These are phyloP conservation scores for Cyclotella kingstonii DNA, from an alignment of 108 stramenopile species.

Conservation along the genomic window DNA sequence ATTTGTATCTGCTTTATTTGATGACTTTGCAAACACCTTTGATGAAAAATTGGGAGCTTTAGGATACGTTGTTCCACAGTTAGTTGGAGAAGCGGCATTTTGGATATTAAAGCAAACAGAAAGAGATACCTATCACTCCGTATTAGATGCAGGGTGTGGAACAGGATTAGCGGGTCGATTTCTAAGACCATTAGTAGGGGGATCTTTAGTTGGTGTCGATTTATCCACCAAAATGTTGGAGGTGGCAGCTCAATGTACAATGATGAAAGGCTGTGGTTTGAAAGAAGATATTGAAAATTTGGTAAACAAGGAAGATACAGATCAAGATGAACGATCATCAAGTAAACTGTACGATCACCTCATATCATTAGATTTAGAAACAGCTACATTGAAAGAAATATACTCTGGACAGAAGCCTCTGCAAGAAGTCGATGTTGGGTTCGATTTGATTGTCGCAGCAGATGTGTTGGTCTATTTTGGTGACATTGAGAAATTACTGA, in stretches of 20 bases:
- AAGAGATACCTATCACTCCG: slow-evolving; percentile 31
- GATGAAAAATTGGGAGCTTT: slow-evolving; percentile 66
- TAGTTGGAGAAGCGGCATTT: slow-evolving; percentile 52
- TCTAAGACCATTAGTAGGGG: slow-evolving; percentile 48
- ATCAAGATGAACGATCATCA: slow-evolving; percentile 19
- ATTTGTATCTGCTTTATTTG: slow-evolving; percentile 74
- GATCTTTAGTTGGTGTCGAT: slow-evolving; percentile 65
- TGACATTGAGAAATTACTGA: slow-evolving; percentile 44
- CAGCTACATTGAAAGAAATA: slow-evolving; percentile 49
- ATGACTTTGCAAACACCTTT: slow-evolving; percentile 77
- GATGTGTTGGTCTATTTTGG: slow-evolving; percentile 80
- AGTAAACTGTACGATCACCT: slow-evolving; percentile 58
- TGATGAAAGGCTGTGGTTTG: slow-evolving; percentile 50
- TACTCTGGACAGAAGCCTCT: slow-evolving; percentile 23
- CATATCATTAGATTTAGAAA: slow-evolving; percentile 60
- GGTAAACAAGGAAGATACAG: slow-evolving; percentile 1
- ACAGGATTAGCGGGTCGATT: slow-evolving; percentile 73
- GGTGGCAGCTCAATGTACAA: slow-evolving; percentile 53
- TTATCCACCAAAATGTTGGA: slow-evolving; percentile 70
- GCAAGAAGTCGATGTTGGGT: slow-evolving; percentile 19
- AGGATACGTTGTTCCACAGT: slow-evolving; percentile 55
- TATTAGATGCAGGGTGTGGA: slow-evolving; percentile 76
- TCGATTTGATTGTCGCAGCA: slow-evolving; percentile 73
- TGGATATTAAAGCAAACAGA: slow-evolving; percentile 17
- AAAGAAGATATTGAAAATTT: slow-evolving; percentile 19